phyloP scores from a whole-genome alignment of 805 yeast genomes.

The Lipomyces starkeyi region DNA sequence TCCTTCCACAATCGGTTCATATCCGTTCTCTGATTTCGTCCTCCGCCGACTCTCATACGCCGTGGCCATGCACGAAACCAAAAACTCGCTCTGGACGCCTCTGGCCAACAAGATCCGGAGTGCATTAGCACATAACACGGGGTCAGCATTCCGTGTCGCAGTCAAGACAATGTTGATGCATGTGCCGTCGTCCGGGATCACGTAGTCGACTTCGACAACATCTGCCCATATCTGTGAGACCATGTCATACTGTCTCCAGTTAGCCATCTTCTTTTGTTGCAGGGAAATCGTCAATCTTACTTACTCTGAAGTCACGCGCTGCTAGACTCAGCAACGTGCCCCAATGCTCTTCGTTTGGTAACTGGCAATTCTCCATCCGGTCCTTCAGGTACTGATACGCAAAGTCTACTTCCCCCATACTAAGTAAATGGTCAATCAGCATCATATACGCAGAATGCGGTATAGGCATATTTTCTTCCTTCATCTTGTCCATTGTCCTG shows the following conservation, averaged over 20 bases:
- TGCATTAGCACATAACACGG: neutral
- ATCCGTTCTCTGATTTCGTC: neutral
- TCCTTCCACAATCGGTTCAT: neutral
- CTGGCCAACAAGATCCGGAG: neutral
- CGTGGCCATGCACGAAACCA: neutral
- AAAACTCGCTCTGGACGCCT: neutral
- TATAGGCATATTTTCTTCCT: neutral
- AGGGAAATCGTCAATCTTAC: neutral
- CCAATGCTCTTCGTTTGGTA: neutral
- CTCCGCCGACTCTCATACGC: neutral
- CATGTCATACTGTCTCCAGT: constrained; percentile 6
- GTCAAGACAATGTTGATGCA: constrained; percentile 6
- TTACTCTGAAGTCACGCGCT: constrained; percentile 5
- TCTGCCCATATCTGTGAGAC: constrained; percentile 1
- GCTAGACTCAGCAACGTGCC: constrained; percentile 2
- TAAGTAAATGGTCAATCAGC: neutral
- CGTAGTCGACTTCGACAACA: neutral
- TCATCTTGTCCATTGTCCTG: neutral
- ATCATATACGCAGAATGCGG: neutral
- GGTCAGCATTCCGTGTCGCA: neutral
- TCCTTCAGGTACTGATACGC: neutral
- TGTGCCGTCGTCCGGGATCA: constrained; percentile 7
- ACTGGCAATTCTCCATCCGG: neutral
- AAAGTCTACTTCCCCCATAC: neutral
- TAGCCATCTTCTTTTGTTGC: neutral